Evolutionary conservation across 192 early-diverging fungal genomes (phyloP), one percentile per base, ranked within the genome.

Genomic region (Linnemannia schmuckeri): DNA sequence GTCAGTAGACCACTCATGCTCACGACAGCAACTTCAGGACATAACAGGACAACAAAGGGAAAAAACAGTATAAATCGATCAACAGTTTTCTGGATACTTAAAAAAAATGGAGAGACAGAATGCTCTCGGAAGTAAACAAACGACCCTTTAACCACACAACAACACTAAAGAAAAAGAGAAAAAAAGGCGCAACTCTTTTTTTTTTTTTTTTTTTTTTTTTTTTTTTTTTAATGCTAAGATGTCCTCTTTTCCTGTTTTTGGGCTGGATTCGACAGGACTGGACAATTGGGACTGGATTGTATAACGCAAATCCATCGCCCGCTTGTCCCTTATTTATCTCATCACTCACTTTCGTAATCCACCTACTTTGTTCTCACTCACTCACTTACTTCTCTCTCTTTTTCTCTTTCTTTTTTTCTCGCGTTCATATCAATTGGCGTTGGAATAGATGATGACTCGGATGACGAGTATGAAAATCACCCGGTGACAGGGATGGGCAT

Each of bases 401-500:
- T 2, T 3, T 3, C 37, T 2, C 37, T 57, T 22, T 42, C 13
- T 66, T 10, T 27, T 76, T 24, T 57, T 10, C 18, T 57, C 46
- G n/a, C 68, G 2, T 78, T 12, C 44, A n/a, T 38, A 24, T 74
- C 72, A 22, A 41, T 9, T 66, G 61, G 52, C 18, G 22, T 4
- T 30, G 22, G n/a, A 27, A 17, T 74, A 82, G 80, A 82, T 27
- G 80, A 76, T 9, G 80, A 82, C 12, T 75, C 74, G 35, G 74
- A 75, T 8, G 80, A 82, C 9, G 80, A 82, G 30, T 75, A 82
- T 69, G 74, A 75, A 8, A 74, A 73, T 54, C 78, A 79, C 40
- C 78, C 78, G 12, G 17, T 79, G 8, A 52, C 49, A 52, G 49
- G 49, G 2, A 79, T 72, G 74, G 69, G 74, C 33, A 82, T 82